phyloP scores from a whole-genome alignment of 2,329 filamentous ascomycete genomes.

The Ophiosphaerella narmari region DNA sequence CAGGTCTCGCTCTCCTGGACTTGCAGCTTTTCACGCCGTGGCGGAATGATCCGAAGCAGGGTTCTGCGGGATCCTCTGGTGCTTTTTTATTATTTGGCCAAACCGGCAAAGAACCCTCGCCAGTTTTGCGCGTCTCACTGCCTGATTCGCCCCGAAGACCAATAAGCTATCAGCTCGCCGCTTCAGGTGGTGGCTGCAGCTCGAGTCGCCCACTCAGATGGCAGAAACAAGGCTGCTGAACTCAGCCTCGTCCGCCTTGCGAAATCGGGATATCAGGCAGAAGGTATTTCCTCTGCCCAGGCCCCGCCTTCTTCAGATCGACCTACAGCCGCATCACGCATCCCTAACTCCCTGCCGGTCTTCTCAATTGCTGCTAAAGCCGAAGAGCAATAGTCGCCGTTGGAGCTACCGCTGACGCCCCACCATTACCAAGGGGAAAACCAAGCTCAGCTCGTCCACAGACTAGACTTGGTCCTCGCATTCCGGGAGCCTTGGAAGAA shows the following conservation, averaged over 20 bases:
- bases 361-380: conserved; percentile 19
- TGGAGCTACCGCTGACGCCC: conserved; percentile 32
- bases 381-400: conserved; percentile 35
- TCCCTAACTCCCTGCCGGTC: conserved; percentile 24
- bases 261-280: conserved; percentile 44
- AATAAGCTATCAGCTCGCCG: conserved; percentile 42
- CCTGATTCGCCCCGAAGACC: conserved; percentile 40
- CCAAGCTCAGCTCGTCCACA: conserved; percentile 19
- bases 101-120: conserved; percentile 26
- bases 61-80: conserved; percentile 32
- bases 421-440: conserved; percentile 38
- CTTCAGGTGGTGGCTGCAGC: conserved; percentile 44
- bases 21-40: conserved; percentile 19
- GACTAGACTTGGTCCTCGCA: conserved; percentile 6
- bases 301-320: conserved; percentile 36
- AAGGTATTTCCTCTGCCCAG: conserved; percentile 37
- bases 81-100: conserved; percentile 39
- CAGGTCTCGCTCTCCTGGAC: conserved; percentile 26
- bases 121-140: conserved; percentile 26
- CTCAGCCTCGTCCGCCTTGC: conserved; percentile 45
- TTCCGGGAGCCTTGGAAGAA: conserved; percentile 10
- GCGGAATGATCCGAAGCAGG: conserved; percentile 40
- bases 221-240: conserved; percentile 46
- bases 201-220: conserved; percentile 43
- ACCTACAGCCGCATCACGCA: conserved; percentile 27